Percentiles rank a stretch among this genome's conserved stretches.
Conservation (phyloP, 805 yeast species). For the Saccharomycopsis selenospora region DNA sequence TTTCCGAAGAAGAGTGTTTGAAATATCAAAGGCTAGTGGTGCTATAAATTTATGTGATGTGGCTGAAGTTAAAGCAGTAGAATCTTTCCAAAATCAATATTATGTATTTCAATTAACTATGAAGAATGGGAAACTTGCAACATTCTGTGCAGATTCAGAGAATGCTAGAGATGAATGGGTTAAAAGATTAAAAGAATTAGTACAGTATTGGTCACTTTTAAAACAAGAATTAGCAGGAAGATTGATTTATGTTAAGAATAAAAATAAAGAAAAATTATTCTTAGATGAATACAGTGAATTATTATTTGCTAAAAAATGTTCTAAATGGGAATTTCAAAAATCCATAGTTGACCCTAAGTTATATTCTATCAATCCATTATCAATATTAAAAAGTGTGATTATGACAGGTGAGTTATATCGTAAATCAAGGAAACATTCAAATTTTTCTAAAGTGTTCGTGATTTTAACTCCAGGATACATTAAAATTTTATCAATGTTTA, state of each 20-base stretch:
- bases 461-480: conserved; percentile 67
- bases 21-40: neutral
- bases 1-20: neutral
- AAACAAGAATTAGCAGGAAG: conserved; percentile 34
- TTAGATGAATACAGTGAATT: conserved; percentile 54
- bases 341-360: conserved; percentile 47
- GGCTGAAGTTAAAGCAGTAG: neutral
- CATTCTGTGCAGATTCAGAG: conserved; percentile 15
- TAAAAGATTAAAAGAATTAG: conserved; percentile 35
- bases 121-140: neutral
- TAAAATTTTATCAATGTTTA: conserved; percentile 45
- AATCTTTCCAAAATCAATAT: neutral
- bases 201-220: conserved; percentile 53
- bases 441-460: conserved; percentile 54
- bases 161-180: conserved; percentile 61
- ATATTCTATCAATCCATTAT: conserved; percentile 48
- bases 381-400: conserved; percentile 54
- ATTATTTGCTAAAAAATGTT: conserved; percentile 36
- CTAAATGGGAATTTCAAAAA: conserved; percentile 49
- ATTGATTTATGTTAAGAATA: conserved; percentile 32
- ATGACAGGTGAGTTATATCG: conserved; percentile 62
- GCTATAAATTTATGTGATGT: neutral
- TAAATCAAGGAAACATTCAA: conserved; percentile 61
- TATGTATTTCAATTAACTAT: neutral
- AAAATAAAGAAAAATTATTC: conserved; percentile 41